Percentiles rank a stretch among this genome's conserved stretches.
phyloP scores from a whole-genome alignment of 805 yeast genomes.

The Myxozyma sirexii region DNA sequence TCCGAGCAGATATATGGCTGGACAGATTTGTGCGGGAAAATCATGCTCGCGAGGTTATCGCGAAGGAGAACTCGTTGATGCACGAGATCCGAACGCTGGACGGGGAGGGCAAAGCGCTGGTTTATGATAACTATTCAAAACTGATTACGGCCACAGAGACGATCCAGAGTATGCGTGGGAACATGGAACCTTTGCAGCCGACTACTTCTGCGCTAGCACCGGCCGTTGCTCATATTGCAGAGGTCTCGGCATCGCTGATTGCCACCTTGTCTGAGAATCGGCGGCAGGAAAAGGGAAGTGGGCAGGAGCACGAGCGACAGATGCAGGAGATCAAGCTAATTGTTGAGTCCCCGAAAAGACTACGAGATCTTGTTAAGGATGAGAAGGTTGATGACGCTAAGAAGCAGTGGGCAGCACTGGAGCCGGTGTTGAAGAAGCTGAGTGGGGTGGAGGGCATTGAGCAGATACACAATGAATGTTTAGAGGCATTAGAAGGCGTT shows the following conservation, averaged over 20 bases:
- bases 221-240: constrained; percentile 32
- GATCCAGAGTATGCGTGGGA: constrained; percentile 30
- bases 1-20: constrained; percentile 24
- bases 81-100: constrained; percentile 36
- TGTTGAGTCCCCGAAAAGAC: constrained; percentile 19
- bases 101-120: constrained; percentile 38
- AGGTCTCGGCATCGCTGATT: constrained; percentile 29
- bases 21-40: constrained; percentile 24
- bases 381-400: constrained; percentile 21
- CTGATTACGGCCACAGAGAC: constrained; percentile 37
- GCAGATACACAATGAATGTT: constrained; percentile 19
- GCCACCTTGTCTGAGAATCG: constrained; percentile 24
- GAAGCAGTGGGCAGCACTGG: constrained; percentile 19
- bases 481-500: constrained; percentile 3
- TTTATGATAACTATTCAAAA: constrained; percentile 37
- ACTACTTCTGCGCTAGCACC: constrained; percentile 32
- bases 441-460: constrained; percentile 12
- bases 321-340: constrained; percentile 3
- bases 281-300: background rate
- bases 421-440: constrained; percentile 13
- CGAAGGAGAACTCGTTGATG: constrained; percentile 25
- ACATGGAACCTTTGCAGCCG: constrained; percentile 33
- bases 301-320: background rate
- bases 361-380: constrained; percentile 7
- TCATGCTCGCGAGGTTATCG: constrained; percentile 18